Evolutionary conservation across 176 grass and related monocot species (phyloP).

Genomic region (Musa schizocarpa): DNA sequence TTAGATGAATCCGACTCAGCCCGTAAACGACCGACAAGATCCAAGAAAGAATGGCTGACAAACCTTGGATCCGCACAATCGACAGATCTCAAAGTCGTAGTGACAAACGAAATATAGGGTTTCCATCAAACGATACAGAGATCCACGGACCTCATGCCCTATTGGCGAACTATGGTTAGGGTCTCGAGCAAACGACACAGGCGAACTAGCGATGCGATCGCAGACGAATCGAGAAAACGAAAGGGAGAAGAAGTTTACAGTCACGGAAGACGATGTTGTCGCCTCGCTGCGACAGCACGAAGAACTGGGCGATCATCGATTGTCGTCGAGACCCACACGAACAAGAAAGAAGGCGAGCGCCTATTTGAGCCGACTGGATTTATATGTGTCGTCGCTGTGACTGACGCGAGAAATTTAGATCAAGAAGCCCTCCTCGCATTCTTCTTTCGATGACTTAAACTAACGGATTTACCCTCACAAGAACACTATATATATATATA

Average conservation of each 20-base stretch:
- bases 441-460: too few relatives aligned
- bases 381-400: too few relatives aligned
- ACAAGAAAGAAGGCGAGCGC: too few relatives aligned
- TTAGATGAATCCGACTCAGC: neutral
- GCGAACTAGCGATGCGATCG: neutral
- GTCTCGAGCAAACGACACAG: neutral
- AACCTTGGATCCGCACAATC: neutral
- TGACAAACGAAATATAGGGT: neutral
- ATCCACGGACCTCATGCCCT: neutral
- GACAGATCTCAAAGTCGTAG: neutral
- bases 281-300: conserved; percentile 9
- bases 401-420: too few relatives aligned
- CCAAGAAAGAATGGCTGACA: neutral
- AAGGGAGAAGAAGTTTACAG: neutral
- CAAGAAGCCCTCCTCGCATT: too few relatives aligned
- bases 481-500: too few relatives aligned
- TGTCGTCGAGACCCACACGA: too few relatives aligned
- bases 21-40: neutral
- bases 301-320: conserved; percentile 11
- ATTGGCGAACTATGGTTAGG: neutral
- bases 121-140: neutral
- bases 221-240: neutral
- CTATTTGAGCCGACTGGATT: too few relatives aligned
- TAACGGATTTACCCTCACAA: too few relatives aligned
- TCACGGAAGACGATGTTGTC: conserved; percentile 15